Evolutionary conservation across 345 rosid species (phyloP).

Genomic region (Gossypium rotundifolium): DNA sequence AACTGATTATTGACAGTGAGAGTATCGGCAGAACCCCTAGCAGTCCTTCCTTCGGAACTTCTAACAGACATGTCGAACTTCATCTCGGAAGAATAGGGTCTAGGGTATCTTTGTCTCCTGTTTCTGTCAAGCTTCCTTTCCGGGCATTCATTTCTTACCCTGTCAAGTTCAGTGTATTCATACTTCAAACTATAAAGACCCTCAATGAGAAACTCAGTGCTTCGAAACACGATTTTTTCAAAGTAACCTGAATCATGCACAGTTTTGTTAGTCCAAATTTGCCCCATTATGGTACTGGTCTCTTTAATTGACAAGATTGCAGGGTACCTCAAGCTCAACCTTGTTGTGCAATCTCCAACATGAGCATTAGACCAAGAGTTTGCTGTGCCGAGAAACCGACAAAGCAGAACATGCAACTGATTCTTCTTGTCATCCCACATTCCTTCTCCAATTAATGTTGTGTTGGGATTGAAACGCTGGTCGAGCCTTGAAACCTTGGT

Average conservation of each 20-base stretch:
- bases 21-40: constrained; percentile 31
- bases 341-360: constrained; percentile 42
- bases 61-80: constrained; percentile 20
- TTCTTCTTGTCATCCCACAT: constrained; percentile 38
- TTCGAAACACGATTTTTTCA: constrained; percentile 17
- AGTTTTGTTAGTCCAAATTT: constrained; percentile 25
- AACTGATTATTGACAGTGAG: constrained; percentile 26
- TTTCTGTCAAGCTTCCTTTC: constrained; percentile 14
- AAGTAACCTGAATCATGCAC: constrained; percentile 34
- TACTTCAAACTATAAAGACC: constrained; percentile 23
- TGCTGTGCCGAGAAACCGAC: constrained; percentile 20
- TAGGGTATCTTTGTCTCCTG: constrained; percentile 30
- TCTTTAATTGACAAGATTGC: constrained; percentile 31
- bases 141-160: constrained; percentile 22
- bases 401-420: constrained; percentile 27
- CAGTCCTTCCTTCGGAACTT: constrained; percentile 13
- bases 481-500: not conserved
- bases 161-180: constrained; percentile 31
- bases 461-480: constrained; percentile 13
- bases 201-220: not conserved
- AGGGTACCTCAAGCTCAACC: constrained; percentile 30
- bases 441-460: constrained; percentile 44
- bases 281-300: constrained; percentile 23
- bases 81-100: constrained; percentile 29
- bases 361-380: constrained; percentile 29